These are phyloP conservation scores for Cyberlindnera euphorbiiphila DNA, from an alignment of 805 yeast genomes.

Conservation along the genomic window DNA sequence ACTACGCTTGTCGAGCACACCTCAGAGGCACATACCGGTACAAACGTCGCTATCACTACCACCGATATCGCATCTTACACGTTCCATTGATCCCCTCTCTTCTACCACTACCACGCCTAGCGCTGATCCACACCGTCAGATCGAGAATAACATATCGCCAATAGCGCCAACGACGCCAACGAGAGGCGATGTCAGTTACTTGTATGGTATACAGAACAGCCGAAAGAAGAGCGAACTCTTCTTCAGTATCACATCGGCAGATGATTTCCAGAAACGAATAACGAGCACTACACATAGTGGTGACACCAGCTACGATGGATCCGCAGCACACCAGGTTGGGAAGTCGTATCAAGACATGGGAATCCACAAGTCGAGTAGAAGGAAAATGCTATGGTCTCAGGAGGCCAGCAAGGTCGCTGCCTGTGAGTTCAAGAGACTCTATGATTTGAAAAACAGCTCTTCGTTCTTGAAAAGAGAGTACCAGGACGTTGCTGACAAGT, in stretches of 20 bases:
- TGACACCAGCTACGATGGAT: slow-evolving; percentile 6
- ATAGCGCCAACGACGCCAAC: slow-evolving; percentile 3
- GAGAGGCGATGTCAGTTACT: not conserved
- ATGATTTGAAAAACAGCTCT: slow-evolving; percentile 12
- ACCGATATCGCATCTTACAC: slow-evolving; percentile 13
- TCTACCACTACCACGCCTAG: too few relatives aligned
- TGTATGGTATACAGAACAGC: slow-evolving; percentile 12
- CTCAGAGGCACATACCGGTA: not conserved
- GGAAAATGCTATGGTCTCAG: slow-evolving; percentile 14
- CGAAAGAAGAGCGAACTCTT: slow-evolving; percentile 12
- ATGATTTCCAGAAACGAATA: slow-evolving; percentile 11
- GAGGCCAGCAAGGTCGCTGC: slow-evolving; percentile 18
- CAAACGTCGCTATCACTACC: slow-evolving; percentile 8
- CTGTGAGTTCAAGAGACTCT: slow-evolving; percentile 12
- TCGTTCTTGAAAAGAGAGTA: slow-evolving; percentile 19
- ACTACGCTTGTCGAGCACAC: slow-evolving; percentile 7
- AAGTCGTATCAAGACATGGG: slow-evolving; percentile 4
- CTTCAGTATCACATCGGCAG: slow-evolving; percentile 12
- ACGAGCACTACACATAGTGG: not conserved
- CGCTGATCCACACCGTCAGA: too few relatives aligned
- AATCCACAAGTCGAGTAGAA: slow-evolving; percentile 3
- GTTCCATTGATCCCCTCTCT: not conserved
- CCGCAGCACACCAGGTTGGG: slow-evolving; percentile 3
- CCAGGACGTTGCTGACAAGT: slow-evolving; percentile 11
- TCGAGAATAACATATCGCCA: too few relatives aligned